Evolutionary conservation across 495 filamentous ascomycete genomes (phyloP), one percentile per base, ranked within the genome.

Genomic region (Podospora pseudoanserina): DNA sequence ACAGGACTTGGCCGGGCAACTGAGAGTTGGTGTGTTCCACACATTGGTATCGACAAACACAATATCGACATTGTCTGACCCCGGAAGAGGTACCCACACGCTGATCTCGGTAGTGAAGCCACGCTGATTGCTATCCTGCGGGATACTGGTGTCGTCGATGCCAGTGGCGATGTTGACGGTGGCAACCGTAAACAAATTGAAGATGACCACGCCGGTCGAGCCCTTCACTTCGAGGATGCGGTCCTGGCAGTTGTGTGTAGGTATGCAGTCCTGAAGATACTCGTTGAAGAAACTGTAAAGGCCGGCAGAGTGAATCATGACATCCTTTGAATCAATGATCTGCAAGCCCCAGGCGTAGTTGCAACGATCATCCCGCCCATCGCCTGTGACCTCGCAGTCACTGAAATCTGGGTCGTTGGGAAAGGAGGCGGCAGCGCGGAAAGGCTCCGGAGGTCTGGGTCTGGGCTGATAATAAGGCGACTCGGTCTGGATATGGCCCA

Each of bases 391-490:
- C 3, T 61, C 64, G 55, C 64, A 64, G 6, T 55, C 23, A 39
- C 32, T 39, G 58, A 70, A 73, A 5, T 66, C 55, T 0, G 74
- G 74, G 54, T 75, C 71, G 4, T 65, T 62, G 1, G 62, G 30
- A 27, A 73, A 70, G 4, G 18, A 9, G 28, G 67, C 71, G 27
- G 77, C 64, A 15, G 60, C 67, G 16, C 7, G 9, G 79, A 89
- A 91, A 13, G 89, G 89, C 6, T 77, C 79, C 11, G 88, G 80
- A 2, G 91, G 85, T 67, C 85, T 82, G 0, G 93, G 92, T 78
- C 93, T 93, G 69, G 85, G 83, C 79, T 94, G 91, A 80, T 88
- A 92, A 80, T 97, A 96, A 13, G 92, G 90, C 1, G 93, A 94
- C 77, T 97, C 93, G 5, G 91, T 88, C 75, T 97, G 93, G 64